Conservation (phyloP, 139 green algal genomes). For the Chlamydomonas urium region DNA sequence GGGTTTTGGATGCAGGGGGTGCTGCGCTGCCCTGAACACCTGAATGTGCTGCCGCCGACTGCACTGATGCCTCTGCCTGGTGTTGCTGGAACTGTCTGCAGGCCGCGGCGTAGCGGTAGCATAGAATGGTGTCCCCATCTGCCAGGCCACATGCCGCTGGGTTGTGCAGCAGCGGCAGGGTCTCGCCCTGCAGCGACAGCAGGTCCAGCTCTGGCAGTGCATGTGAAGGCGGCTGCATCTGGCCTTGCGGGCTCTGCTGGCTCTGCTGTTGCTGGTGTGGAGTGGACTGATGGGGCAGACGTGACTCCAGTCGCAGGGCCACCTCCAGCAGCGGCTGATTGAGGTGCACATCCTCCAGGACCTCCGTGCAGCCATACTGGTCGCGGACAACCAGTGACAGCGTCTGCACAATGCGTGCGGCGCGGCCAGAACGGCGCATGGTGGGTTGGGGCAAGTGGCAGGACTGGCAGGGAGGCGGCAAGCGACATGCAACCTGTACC, state of each 20-base stretch:
- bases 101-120: background rate
- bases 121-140: background rate
- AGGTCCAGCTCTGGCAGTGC: constrained; percentile 1
- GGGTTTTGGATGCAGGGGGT: background rate
- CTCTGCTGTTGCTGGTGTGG: background rate
- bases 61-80: background rate
- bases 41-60: background rate
- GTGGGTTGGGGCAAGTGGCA: too few species aligned
- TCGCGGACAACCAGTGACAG: background rate
- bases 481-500: too few species aligned
- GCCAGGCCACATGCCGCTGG: background rate
- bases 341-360: background rate
- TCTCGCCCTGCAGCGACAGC: background rate
- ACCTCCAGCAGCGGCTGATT: constrained; percentile 9
- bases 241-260: background rate
- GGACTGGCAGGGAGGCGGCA: too few species aligned
- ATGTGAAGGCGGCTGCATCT: background rate
- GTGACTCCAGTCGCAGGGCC: background rate
- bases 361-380: constrained; percentile 1
- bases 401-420: too few species aligned
- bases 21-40: background rate
- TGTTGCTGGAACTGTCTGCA: background rate
- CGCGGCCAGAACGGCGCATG: too few species aligned
- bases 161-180: background rate
- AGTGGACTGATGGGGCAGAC: background rate